Evolutionary conservation across 139 green algal genomes (phyloP).

Genomic region (Tetradesmus lagerheimii): DNA sequence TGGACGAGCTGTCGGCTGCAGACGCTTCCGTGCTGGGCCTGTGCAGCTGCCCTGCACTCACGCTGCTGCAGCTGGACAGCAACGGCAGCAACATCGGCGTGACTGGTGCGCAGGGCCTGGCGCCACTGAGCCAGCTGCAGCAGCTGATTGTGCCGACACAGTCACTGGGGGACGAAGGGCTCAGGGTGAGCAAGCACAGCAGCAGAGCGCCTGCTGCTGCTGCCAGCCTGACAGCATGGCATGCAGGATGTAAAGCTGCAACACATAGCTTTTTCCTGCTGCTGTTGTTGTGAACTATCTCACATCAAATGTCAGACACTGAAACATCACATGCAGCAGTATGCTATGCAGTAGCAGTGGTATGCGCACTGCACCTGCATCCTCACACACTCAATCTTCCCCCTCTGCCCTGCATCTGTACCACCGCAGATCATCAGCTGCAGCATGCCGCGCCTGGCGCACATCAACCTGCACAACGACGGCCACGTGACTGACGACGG

Average conservation of each 20-base stretch:
- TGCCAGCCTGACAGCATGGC: background rate
- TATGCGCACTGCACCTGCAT: background rate
- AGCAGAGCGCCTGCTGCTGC: background rate
- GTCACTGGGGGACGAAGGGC: background rate
- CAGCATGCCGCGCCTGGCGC: background rate
- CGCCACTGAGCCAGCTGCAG: background rate
- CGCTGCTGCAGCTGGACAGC: background rate
- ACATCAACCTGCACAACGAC: conserved; percentile 13
- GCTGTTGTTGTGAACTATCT: background rate
- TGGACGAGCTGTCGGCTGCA: background rate
- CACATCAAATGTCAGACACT: no score
- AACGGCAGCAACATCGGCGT: background rate
- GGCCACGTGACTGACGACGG: conserved; percentile 23
- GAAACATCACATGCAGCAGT: background rate
- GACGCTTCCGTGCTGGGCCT: background rate
- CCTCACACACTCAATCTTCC: no score
- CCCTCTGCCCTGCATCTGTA: no score
- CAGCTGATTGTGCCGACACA: background rate
- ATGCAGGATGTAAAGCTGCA: no score
- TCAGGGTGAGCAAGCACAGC: background rate
- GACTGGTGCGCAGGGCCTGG: background rate
- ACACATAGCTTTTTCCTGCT: background rate
- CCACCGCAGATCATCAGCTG: background rate
- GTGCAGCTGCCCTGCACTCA: background rate
- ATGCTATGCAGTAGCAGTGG: background rate